Conservation (phyloP, 305 asterid genomes). For the Lippia alba region DNA sequence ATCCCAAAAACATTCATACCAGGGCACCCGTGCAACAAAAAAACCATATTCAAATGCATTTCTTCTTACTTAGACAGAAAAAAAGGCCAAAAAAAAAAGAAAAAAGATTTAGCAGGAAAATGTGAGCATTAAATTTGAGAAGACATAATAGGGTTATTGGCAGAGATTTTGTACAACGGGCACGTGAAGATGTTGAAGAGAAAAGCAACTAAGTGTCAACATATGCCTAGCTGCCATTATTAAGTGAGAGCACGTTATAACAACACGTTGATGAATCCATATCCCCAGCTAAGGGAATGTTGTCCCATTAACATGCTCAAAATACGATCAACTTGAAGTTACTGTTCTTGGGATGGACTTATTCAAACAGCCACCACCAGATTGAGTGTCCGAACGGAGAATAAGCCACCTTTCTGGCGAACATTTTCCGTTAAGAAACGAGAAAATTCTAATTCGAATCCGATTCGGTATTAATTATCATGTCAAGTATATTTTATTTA, state of each 20-base stretch:
- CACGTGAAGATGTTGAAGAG: slow-evolving; percentile 49
- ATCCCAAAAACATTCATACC: too few species aligned
- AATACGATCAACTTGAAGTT: slow-evolving; percentile 4
- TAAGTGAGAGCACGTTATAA: slow-evolving; percentile 16
- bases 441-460: too few species aligned
- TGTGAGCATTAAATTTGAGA: slow-evolving; percentile 16
- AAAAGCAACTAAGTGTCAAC: slow-evolving; percentile 33
- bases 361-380: too few species aligned
- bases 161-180: slow-evolving; percentile 35
- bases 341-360: too few species aligned
- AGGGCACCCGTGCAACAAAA: background rate
- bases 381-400: too few species aligned
- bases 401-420: too few species aligned
- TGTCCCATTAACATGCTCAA: slow-evolving; percentile 14
- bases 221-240: slow-evolving; percentile 38
- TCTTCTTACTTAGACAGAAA: background rate
- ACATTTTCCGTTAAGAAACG: too few species aligned
- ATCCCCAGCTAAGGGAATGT: slow-evolving; percentile 33
- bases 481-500: too few species aligned
- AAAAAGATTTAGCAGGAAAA: background rate
- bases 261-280: slow-evolving; percentile 33
- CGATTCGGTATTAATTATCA: too few species aligned
- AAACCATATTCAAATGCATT: too few species aligned
- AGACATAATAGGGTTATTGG: slow-evolving; percentile 23
- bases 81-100: background rate